These are phyloP conservation scores for Pholiota adiposa DNA, from an alignment of 1,284 basidiomycete species.

Conservation along the genomic window DNA sequence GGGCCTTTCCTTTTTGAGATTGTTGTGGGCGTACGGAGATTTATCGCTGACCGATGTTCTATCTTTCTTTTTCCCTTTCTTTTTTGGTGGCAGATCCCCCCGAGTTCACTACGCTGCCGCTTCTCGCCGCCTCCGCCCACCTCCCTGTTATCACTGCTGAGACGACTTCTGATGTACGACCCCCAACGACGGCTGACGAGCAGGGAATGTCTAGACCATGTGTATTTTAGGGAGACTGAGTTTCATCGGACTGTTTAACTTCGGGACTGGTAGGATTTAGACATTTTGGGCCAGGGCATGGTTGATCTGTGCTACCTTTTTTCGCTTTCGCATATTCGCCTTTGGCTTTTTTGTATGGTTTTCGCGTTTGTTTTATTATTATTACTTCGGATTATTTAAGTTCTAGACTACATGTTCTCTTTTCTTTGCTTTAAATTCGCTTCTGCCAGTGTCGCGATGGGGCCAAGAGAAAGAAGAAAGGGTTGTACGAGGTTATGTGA, in stretches of 20 bases:
- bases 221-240: slow-evolving; percentile 19
- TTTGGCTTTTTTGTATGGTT: too few species aligned
- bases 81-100: slow-evolving; percentile 4
- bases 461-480: not conserved
- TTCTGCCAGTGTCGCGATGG: not conserved
- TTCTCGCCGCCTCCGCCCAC: slow-evolving; percentile 5
- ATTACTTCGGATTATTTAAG: not conserved
- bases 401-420: too few species aligned
- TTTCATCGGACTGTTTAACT: slow-evolving; percentile 7
- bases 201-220: slow-evolving; percentile 12
- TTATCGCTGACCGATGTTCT: too few species aligned
- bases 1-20: not conserved
- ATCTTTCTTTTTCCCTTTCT: too few species aligned
- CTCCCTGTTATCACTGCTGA: slow-evolving; percentile 10
- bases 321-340: too few species aligned
- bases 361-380: too few species aligned
- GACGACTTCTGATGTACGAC: slow-evolving; percentile 17
- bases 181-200: slow-evolving; percentile 16
- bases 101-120: slow-evolving; percentile 9
- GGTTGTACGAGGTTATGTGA: too few species aligned
- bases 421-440: not conserved
- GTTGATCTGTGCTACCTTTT: not conserved
- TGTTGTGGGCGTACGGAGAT: not conserved
- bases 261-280: not conserved
- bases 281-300: not conserved